A percentile compares a stretch with the other conserved stretches of the same genome.
These are phyloP conservation scores for Lophiostoma macrostomum DNA, from an alignment of 495 filamentous ascomycete genomes.

Conservation along the genomic window DNA sequence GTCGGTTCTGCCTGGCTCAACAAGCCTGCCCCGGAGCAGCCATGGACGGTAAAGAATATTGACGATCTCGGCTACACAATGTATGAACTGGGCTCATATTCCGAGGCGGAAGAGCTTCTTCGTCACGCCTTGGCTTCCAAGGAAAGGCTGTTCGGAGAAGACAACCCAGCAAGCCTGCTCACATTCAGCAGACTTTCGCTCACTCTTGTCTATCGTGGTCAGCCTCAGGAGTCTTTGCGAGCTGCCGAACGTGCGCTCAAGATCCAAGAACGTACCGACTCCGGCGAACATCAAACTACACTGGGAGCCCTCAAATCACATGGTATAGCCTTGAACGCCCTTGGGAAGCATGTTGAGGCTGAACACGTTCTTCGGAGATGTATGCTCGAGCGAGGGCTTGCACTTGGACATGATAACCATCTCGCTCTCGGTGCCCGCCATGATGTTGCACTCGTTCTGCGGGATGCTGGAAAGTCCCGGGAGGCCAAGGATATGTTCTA, in stretches of 20 bases:
- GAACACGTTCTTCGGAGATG: not conserved
- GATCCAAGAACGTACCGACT: not conserved
- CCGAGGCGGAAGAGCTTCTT: too few species aligned
- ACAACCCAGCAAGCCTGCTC: not conserved
- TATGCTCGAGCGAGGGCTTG: not conserved
- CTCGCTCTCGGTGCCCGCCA: not conserved
- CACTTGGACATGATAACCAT: not conserved
- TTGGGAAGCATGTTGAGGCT: not conserved
- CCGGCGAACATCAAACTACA: not conserved
- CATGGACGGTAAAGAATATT: too few species aligned
- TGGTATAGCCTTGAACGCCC: not conserved
- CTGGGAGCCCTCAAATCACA: not conserved
- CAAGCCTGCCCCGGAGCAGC: too few species aligned
- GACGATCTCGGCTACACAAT: too few species aligned
- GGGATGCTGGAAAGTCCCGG: not conserved
- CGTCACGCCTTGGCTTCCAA: too few species aligned
- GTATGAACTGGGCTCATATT: too few species aligned
- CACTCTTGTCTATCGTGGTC: not conserved
- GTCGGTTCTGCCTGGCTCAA: too few species aligned
- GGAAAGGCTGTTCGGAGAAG: too few species aligned
- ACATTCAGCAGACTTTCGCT: not conserved
- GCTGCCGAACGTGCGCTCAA: not conserved
- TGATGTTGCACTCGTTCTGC: not conserved
- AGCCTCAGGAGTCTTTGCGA: not conserved
- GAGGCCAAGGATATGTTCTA: conserved; percentile 1